Evolutionary conservation across 139 green algal genomes (phyloP).

Genomic region (Coccomyxa sp.): DNA sequence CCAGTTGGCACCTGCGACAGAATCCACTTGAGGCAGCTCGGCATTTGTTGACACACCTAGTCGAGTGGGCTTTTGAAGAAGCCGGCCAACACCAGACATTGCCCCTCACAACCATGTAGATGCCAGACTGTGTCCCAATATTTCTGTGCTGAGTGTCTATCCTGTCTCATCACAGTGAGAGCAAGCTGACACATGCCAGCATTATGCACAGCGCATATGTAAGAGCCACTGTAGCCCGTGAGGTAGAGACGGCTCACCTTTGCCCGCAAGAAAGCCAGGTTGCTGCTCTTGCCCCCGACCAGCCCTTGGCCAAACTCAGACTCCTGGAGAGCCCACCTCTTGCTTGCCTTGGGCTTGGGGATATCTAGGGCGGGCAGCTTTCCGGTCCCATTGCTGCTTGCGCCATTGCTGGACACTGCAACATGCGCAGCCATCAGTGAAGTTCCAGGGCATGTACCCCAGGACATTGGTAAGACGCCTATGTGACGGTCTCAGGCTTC

Average conservation of each 20-base stretch:
- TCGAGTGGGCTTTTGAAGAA: too few species aligned
- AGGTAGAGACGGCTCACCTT: slow-evolving; percentile 40
- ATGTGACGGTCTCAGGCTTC: too few species aligned
- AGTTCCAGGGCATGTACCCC: neutral
- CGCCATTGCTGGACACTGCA: neutral
- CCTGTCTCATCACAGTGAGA: too few species aligned
- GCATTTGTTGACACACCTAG: too few species aligned
- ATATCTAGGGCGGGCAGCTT: slow-evolving; percentile 11
- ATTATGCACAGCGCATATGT: too few species aligned
- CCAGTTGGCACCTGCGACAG: slow-evolving; percentile 9
- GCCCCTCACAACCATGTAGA: too few species aligned
- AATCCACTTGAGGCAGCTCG: neutral
- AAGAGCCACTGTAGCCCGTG: too few species aligned
- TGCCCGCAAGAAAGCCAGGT: slow-evolving; percentile 53
- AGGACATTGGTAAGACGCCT: too few species aligned
- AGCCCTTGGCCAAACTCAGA: slow-evolving; percentile 44
- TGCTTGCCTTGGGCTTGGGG: slow-evolving; percentile 9
- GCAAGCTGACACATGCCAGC: too few species aligned
- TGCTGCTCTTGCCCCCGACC: slow-evolving; percentile 77
- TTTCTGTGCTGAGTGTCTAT: too few species aligned
- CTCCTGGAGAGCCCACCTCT: slow-evolving; percentile 43
- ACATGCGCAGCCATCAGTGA: neutral
- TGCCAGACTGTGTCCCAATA: too few species aligned
- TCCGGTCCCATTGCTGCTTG: neutral
- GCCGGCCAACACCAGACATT: too few species aligned